Percentiles rank a stretch among this genome's conserved stretches.
Conservation (phyloP, 805 yeast genomes). For the Ascoidea asiatica region DNA sequence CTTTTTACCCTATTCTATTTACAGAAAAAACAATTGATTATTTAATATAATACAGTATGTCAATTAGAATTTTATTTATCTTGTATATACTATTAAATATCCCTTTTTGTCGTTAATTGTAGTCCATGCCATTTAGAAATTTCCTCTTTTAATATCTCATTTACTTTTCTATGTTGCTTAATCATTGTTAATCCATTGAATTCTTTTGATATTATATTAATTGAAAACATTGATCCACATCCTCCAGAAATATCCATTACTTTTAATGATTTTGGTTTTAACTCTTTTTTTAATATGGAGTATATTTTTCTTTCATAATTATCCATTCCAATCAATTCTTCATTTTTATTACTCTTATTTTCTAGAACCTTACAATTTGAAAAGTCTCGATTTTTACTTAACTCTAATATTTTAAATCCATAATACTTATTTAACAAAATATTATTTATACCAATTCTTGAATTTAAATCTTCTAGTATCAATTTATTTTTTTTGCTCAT, state of each 20-base stretch:
- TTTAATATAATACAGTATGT: not conserved
- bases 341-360: not conserved
- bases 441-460: too few relatives aligned
- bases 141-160: constrained; percentile 69
- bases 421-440: not conserved
- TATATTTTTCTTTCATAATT: constrained; percentile 8
- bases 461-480: not conserved
- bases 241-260: constrained; percentile 33
- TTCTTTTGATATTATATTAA: constrained; percentile 52
- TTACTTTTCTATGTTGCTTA: constrained; percentile 87
- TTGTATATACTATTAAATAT: constrained; percentile 12
- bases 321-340: constrained; percentile 8
- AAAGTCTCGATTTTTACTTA: constrained; percentile 9
- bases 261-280: constrained; percentile 6
- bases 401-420: not conserved
- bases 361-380: constrained; percentile 4
- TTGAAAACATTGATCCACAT: constrained; percentile 97
- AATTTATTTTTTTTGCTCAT: not conserved
- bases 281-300: constrained; percentile 6
- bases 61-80: not conserved
- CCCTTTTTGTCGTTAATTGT: constrained; percentile 69
- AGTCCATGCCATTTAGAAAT: constrained; percentile 91
- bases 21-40: not conserved
- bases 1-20: not conserved
- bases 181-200: constrained; percentile 77